Base-by-base conservation (phyloP, 2,329 filamentous ascomycete species). In the Epicoccum nigrum region DNA sequence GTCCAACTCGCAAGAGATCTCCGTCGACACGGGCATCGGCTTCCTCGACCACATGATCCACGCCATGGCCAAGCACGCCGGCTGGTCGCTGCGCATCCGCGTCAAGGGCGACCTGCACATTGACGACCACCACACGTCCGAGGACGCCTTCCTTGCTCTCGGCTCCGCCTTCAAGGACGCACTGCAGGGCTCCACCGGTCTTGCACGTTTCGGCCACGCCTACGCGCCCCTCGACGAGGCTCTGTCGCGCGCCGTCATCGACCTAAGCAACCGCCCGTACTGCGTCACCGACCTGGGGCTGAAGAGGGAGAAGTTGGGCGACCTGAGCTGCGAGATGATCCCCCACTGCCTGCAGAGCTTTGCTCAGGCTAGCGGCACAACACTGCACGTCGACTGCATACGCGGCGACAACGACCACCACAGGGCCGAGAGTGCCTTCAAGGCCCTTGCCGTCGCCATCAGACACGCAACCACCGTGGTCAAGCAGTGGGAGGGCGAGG, bases 21-120 rank as follows among this genome's bases (percentile, higher is more conserved):
- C 85, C 69, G 82, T 97, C 61, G 87, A 90, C 81, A 96, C 93
- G 0, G 94, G 94, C 59, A 96, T 99, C 74, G 94, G 94, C 53
- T 99, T 99, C 77, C 82, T 99, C 49, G 94, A 99, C 78, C 94
- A 99, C 80, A 97, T 99, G 93, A 83, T 97, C 42, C 94, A 99
- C 76, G 94, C 94, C 5, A 83, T 97, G 47, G 90, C 94, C 42
- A 97, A 99, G 77, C 94, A 99, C 77, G 86, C 89, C 5, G 93
- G 94, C 57, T 97, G 93, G 94, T 94, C 89, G 78, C 77, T 99
- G 64, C 86, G 86, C 25, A 79, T 99, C 50, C 81, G 85, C 59
- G 95, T 91, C 75, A 84, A 88, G 73, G 94, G 94, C 46, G 94
- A 99, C 77, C 78, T 97, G 45, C 89, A 96, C 79, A 96, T 99